Evolutionary conservation across 306 rosid genomes (phyloP).

Genomic region (Cicer pinnatifidum): DNA sequence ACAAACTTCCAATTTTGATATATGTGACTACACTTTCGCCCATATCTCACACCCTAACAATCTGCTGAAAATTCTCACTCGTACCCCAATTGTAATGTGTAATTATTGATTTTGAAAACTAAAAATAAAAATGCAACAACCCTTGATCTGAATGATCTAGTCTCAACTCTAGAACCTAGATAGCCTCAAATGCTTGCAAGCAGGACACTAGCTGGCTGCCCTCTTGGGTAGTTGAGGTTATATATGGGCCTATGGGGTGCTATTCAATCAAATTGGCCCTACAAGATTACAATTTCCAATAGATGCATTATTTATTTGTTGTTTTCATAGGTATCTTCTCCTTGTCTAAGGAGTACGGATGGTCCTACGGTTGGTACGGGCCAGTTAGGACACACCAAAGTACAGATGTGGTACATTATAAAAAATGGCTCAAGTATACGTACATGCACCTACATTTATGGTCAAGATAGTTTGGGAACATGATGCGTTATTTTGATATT

Average conservation of each 20-base stretch:
- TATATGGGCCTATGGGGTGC: background rate
- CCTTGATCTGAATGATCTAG: background rate
- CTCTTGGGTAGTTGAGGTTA: background rate
- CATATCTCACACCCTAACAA: background rate
- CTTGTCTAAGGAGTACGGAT: conserved; percentile 58
- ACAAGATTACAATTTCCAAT: conserved; percentile 46
- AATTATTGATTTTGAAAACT: background rate
- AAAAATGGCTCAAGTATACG: background rate
- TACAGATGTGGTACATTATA: conserved; percentile 38
- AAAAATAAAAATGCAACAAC: background rate
- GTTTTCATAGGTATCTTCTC: conserved; percentile 34
- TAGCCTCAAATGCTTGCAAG: conserved; percentile 2
- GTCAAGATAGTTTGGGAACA: conserved; percentile 18
- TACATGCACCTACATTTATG: conserved; percentile 44
- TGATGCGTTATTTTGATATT: background rate
- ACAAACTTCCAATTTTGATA: background rate
- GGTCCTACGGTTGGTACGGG: conserved; percentile 58
- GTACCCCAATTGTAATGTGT: background rate
- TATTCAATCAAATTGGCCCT: conserved; percentile 43
- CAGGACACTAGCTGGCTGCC: background rate
- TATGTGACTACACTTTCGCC: background rate
- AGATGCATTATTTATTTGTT: conserved; percentile 27
- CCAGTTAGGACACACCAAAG: conserved; percentile 52
- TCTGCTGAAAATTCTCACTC: background rate
- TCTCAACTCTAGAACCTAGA: background rate